Base-by-base conservation (phyloP, 75 land plant species). In the Pinus tabuliformis region DNA sequence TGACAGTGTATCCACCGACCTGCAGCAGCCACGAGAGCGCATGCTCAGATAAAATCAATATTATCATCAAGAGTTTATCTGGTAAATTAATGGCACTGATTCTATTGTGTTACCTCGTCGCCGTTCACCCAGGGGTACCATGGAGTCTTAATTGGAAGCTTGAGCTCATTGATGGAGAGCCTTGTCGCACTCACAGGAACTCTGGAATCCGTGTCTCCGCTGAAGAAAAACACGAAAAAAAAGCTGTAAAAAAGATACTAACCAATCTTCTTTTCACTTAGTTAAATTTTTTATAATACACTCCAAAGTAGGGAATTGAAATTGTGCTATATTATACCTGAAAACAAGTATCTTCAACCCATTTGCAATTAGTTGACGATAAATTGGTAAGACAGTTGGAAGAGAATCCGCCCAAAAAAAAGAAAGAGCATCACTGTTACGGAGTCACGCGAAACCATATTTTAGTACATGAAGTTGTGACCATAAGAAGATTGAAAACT, bases 281-380 rank as follows among this genome's bases (percentile, higher is more conserved):
- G 33, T 33, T 1, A 33, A 33, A 33, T 33, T 33, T 33, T 33
- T 33, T 33, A 33, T 33, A 33, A 33, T 33, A 33, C 1, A 33
- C 33, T 33, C 33, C 26, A 26, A 26, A 33, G 0, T 1, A 33
- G 33, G 33, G 33, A 0, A 33, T 15, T 15, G 59, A 58, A 58
- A 58, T 14, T 18, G 18, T 58, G 1, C 1, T 33, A 33, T 33
- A 33, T 33, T 24, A 64, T 54, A 93, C 96, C 98, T 95, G 85
- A 73, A 95, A 33, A 95, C 88, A 92, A 96, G 90, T 56, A 93
- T 89, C 33, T 87, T 79, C 5, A 95, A 42, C 61, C 96, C 96
- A 77, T 79, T 90, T 70, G 75, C 89, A 56, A 93, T 91, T 52
- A 95, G 89, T 72, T 93, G 92, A 59, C 81, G 56, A 63, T 95